A percentile compares a stretch with the other conserved stretches of the same genome.
Evolutionary conservation across 2,329 filamentous ascomycete species (phyloP).

Genomic region (Nigrograna mackinnonii): DNA sequence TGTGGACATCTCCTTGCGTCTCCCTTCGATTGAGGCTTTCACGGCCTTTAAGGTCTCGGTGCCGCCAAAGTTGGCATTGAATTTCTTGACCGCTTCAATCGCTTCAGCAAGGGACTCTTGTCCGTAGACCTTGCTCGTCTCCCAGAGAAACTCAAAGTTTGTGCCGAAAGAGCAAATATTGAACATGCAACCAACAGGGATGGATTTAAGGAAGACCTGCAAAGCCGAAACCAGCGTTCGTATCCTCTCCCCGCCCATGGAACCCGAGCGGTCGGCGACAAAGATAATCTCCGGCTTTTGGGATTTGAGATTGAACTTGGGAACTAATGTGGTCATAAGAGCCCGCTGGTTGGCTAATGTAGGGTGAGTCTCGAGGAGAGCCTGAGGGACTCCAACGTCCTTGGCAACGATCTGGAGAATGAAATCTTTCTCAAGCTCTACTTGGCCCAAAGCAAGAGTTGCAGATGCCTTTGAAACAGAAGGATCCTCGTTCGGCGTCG

Average conservation of each 20-base stretch:
- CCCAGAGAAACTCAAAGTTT: constrained; percentile 48
- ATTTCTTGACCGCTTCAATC: constrained; percentile 42
- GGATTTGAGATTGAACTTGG: constrained; percentile 63
- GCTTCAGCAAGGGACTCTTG: constrained; percentile 46
- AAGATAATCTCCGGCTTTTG: constrained; percentile 67
- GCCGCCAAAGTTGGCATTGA: constrained; percentile 53
- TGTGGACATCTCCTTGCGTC: constrained; percentile 45
- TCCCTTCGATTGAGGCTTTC: constrained; percentile 45
- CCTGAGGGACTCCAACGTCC: constrained; percentile 60
- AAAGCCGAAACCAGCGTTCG: constrained; percentile 57
- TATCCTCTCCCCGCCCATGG: constrained; percentile 62
- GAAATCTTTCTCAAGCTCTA: constrained; percentile 66
- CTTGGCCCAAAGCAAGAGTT: constrained; percentile 55
- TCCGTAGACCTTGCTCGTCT: constrained; percentile 47
- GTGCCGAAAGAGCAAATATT: constrained; percentile 70
- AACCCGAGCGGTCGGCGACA: constrained; percentile 70
- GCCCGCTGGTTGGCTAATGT: constrained; percentile 62
- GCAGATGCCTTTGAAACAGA: constrained; percentile 63
- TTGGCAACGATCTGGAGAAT: constrained; percentile 65
- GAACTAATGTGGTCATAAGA: constrained; percentile 70
- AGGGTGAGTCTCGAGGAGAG: constrained; percentile 67
- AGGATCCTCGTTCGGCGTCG: constrained; percentile 46
- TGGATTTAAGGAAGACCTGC: constrained; percentile 65
- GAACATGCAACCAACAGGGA: constrained; percentile 65
- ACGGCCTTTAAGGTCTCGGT: constrained; percentile 55